phyloP scores from a whole-genome alignment of 1,139 yeast species.

The Taiozyma sp. region DNA sequence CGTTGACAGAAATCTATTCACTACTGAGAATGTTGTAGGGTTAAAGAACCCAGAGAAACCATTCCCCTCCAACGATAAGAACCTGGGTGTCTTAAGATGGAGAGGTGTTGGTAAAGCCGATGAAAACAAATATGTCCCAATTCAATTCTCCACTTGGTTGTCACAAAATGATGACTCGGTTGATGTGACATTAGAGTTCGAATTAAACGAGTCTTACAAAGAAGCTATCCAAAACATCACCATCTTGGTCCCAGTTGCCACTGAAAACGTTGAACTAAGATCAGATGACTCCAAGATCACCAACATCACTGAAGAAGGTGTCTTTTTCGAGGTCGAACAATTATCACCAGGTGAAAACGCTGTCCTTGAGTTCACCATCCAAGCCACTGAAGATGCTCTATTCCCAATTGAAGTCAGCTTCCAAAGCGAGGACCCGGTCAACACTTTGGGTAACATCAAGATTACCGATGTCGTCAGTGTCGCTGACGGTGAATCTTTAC shows the following conservation, averaged over 20 bases:
- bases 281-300: slow-evolving; percentile 39
- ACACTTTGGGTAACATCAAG: slow-evolving; percentile 41
- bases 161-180: slow-evolving; percentile 53
- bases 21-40: slow-evolving; percentile 52
- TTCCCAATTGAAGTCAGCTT: slow-evolving; percentile 76
- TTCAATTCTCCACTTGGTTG: slow-evolving; percentile 84
- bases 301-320: slow-evolving; percentile 56
- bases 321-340: slow-evolving; percentile 47
- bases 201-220: slow-evolving; percentile 46
- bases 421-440: slow-evolving; percentile 29
- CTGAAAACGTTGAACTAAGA: slow-evolving; percentile 53
- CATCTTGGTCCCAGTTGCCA: slow-evolving; percentile 62
- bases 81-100: slow-evolving; percentile 92
- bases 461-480: slow-evolving; percentile 38
- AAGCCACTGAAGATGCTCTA: slow-evolving; percentile 75
- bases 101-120: slow-evolving; percentile 61
- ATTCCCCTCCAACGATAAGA: slow-evolving; percentile 89
- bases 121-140: slow-evolving; percentile 55
- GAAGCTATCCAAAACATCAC: slow-evolving; percentile 51
- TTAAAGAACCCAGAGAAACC: slow-evolving; percentile 74
- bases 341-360: slow-evolving; percentile 55
- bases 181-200: slow-evolving; percentile 86
- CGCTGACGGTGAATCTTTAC: slow-evolving; percentile 46
- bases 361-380: slow-evolving; percentile 75
- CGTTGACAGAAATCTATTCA: slow-evolving; percentile 75